These are phyloP conservation scores for Elsinoe australis DNA, from an alignment of 2,329 filamentous ascomycete genomes.

Conservation along the genomic window DNA sequence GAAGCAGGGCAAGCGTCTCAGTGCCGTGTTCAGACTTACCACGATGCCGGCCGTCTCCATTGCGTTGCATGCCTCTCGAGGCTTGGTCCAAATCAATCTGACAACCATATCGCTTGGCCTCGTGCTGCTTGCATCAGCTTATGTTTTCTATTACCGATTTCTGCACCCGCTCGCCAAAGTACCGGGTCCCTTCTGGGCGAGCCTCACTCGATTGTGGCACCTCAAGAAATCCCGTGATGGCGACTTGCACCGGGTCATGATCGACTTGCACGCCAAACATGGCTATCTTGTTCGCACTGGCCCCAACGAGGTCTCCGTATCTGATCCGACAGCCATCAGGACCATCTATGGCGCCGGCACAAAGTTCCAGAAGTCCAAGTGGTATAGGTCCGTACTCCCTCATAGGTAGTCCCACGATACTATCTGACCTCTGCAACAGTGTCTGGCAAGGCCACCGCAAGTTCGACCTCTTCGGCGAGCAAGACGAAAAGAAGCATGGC, in stretches of 20 bases:
- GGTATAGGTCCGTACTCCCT: slow-evolving; percentile 33
- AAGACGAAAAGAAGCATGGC: slow-evolving; percentile 32
- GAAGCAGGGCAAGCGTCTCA: too few relatives aligned
- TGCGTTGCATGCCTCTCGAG: slow-evolving; percentile 8
- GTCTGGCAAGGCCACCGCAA: slow-evolving; percentile 35
- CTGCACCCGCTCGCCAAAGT: slow-evolving; percentile 26
- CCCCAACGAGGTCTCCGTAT: slow-evolving; percentile 29
- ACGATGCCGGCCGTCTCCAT: slow-evolving; percentile 7
- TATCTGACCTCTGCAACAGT: too few relatives aligned
- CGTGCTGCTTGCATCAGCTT: slow-evolving; percentile 17
- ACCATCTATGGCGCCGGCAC: slow-evolving; percentile 33
- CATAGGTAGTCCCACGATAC: too few relatives aligned
- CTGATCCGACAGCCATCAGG: slow-evolving; percentile 27
- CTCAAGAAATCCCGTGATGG: slow-evolving; percentile 29
- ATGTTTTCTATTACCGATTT: slow-evolving; percentile 24
- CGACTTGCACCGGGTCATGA: slow-evolving; percentile 27
- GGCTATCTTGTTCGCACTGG: slow-evolving; percentile 29
- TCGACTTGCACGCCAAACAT: slow-evolving; percentile 27
- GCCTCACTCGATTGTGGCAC: slow-evolving; percentile 27
- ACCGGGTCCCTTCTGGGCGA: slow-evolving; percentile 26
- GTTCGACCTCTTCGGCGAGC: slow-evolving; percentile 36
- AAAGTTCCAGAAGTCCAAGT: slow-evolving; percentile 36
- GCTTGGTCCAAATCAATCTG: slow-evolving; percentile 1
- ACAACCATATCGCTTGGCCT: slow-evolving; percentile 12
- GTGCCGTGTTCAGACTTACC: neutral